These are phyloP conservation scores for Baudoinia panamericana DNA, from an alignment of 495 filamentous ascomycete species.

Conservation along the genomic window DNA sequence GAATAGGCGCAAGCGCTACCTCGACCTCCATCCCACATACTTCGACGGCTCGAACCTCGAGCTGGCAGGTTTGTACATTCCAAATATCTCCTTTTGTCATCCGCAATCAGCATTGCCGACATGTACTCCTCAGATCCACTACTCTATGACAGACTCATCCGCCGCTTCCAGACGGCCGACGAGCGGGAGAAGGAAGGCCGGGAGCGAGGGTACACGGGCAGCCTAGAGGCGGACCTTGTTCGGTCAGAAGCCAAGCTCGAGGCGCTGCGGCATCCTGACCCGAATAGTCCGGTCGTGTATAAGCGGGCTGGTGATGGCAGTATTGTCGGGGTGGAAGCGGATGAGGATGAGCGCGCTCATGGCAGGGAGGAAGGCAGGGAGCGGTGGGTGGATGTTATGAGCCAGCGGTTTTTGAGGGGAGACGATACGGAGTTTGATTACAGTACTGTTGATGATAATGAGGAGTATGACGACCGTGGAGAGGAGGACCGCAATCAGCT, in stretches of 20 bases:
- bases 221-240: conserved; percentile 55
- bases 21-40: conserved; percentile 52
- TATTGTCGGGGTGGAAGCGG: conserved; percentile 44
- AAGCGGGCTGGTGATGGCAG: conserved; percentile 37
- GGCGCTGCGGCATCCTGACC: conserved; percentile 43
- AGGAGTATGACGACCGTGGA: conserved; percentile 51
- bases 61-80: conserved; percentile 39
- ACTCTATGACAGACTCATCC: conserved; percentile 66
- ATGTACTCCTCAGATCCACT: conserved; percentile 49
- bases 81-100: neutral
- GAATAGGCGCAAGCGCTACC: conserved; percentile 52
- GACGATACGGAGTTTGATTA: conserved; percentile 70
- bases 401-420: conserved; percentile 55
- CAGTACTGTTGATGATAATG: conserved; percentile 49
- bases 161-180: conserved; percentile 58
- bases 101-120: conserved; percentile 8
- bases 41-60: conserved; percentile 46
- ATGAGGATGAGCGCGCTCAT: conserved; percentile 37
- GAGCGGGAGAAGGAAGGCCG: conserved; percentile 63
- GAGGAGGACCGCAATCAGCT: conserved; percentile 44
- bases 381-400: conserved; percentile 56
- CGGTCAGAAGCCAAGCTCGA: conserved; percentile 50
- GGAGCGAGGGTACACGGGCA: conserved; percentile 60
- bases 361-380: conserved; percentile 51
- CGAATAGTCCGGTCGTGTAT: conserved; percentile 37